Base-by-base conservation (phyloP, 1,284 basidiomycete genomes). In the Ganoderma leucocontextum region DNA sequence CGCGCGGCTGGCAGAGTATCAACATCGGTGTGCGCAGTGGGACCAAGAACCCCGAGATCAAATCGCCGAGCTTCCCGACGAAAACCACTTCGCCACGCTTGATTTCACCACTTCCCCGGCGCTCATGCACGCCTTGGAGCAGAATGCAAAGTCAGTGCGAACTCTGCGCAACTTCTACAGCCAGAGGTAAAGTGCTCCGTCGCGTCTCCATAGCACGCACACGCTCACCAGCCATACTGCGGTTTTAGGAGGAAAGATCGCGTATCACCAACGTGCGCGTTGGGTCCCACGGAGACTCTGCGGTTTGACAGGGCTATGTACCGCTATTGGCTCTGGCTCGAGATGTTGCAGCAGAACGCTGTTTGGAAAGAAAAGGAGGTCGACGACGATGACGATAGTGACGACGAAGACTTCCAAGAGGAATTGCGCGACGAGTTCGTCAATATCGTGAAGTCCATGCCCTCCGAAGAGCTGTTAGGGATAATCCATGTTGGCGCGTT, bases 111-210 rank as follows among this genome's bases (percentile, higher is more conserved):
- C 62, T 1, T 42, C 47, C 3, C 68, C 38, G 55, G 69, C 33
- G 60, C 60, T 39, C 53, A 62, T 9, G 35, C 19, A 0, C 0
- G 0, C 58, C 0, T 68, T 82, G 22, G 70, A 72, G 6, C 12
- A 57, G 1, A 73, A 77, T 61, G 77, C 77, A 7, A 22, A 66
- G 0, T 68, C 76, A 5, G 73, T 79, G 13, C 66, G 25, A 9
- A 64, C 64, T 7, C 57, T 83, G 2, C 81, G 82, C 64, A 72
- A 75, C 2, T 59, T 81, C 6, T 84, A 80, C 64, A 83, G 82
- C 64, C 72, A 77, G 69, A 80, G 79, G 83, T 82, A 68, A n/a
- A 57, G 25, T 22, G 59, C 39, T 15, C n/a, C 1, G 1, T 42
- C 4, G 2, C 29, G 10, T 15, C 15, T 9, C 13, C n/a, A 5